Evolutionary conservation across 371 early-diverging fungal genomes (phyloP).

Genomic region (Batrachochytrium dendrobatidis): DNA sequence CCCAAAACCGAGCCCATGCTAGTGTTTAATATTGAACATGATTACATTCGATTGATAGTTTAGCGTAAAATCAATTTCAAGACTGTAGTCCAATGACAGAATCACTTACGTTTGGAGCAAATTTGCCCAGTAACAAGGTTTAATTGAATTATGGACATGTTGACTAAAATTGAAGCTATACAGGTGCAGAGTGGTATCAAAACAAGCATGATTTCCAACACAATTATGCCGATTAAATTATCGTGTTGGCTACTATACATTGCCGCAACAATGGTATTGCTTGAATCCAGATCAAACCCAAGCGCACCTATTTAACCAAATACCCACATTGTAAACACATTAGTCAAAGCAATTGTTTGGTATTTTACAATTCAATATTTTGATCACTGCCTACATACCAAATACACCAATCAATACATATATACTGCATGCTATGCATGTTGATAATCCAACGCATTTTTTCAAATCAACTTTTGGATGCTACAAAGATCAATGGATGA

Average conservation of each 20-base stretch:
- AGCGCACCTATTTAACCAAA: conserved; percentile 2
- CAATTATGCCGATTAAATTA: no score
- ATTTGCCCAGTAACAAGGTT: conserved; percentile 13
- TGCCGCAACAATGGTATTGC: conserved; percentile 8
- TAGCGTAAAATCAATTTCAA: no score
- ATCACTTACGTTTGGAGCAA: no score
- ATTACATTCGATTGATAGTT: no score
- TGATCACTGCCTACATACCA: no score
- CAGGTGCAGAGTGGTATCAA: conserved; percentile 9
- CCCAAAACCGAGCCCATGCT: no score
- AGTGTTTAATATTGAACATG: no score
- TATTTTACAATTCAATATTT: no score
- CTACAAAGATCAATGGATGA: no score
- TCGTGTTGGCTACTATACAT: conserved; percentile 8
- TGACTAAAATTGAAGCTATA: conserved; percentile 12
- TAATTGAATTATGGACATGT: conserved; percentile 9
- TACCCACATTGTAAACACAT: no score
- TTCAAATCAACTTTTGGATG: background rate
- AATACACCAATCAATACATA: conserved; percentile 29
- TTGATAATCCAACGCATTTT: conserved; percentile 19
- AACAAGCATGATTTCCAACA: conserved; percentile 12
- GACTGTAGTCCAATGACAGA: no score
- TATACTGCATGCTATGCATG: conserved; percentile 13
- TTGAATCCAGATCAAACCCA: background rate
- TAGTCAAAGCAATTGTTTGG: no score